phyloP scores from a whole-genome alignment of 306 rosid genomes.

The Sophora flavescens region DNA sequence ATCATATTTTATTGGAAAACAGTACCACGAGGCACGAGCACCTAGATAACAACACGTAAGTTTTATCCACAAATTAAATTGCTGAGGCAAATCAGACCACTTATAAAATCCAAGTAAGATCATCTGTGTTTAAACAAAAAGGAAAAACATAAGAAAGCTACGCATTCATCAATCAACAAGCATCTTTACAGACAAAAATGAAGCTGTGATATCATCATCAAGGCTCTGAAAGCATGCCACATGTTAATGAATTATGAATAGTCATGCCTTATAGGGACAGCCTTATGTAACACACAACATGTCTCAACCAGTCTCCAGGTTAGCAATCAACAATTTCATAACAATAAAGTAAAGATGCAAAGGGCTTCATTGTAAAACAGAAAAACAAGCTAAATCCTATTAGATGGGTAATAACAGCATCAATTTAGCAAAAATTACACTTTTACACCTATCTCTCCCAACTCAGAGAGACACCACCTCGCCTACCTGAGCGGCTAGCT shows the following conservation, averaged over 20 bases:
- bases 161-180: background rate
- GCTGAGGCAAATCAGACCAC: background rate
- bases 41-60: no score
- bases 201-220: background rate
- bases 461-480: no score
- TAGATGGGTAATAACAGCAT: conserved; percentile 15
- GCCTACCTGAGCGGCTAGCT: no score
- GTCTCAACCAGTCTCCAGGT: background rate
- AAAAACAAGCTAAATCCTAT: conserved; percentile 25
- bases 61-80: no score
- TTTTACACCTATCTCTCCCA: background rate
- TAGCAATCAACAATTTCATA: conserved; percentile 32
- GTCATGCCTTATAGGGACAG: background rate
- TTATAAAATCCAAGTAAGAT: background rate
- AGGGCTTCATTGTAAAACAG: conserved; percentile 26
- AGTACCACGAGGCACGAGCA: no score
- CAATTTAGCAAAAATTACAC: background rate
- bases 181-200: background rate
- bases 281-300: conserved; percentile 6
- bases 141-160: conserved; percentile 12
- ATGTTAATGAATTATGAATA: background rate
- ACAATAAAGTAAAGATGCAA: conserved; percentile 5
- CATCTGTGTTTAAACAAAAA: background rate
- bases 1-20: no score
- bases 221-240: background rate